Conservation (phyloP, 441 rosid genomes). For the Erodium trifolium region DNA sequence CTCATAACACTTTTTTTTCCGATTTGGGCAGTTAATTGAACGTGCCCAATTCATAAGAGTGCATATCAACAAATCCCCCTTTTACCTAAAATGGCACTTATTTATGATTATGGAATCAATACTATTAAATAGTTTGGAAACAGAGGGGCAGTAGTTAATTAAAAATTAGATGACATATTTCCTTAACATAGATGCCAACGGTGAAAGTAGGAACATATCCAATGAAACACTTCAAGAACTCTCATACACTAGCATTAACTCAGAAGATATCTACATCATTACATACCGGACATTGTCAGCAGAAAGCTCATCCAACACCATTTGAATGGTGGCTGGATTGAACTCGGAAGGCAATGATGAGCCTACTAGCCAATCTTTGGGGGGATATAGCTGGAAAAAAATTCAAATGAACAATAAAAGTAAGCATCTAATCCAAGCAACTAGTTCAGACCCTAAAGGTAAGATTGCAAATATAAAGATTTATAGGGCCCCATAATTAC, state of each 20-base stretch:
- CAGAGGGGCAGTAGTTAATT: not conserved
- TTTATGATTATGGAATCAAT: not conserved
- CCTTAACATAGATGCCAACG: not conserved
- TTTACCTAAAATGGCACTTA: not conserved
- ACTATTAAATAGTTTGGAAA: not conserved
- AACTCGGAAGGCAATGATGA: slow-evolving; percentile 68
- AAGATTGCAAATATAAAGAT: not conserved
- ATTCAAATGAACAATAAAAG: not conserved
- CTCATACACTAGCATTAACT: not conserved
- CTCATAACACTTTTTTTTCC: no score
- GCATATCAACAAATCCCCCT: not conserved
- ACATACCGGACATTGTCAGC: slow-evolving; percentile 58
- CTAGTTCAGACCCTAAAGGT: not conserved
- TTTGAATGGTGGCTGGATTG: slow-evolving; percentile 45
- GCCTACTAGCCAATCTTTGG: slow-evolving; percentile 78
- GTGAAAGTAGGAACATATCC: no score
- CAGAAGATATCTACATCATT: slow-evolving; percentile 13
- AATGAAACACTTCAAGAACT: slow-evolving; percentile 1
- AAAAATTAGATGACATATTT: no score
- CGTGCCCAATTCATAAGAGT: no score
- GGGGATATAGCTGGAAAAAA: slow-evolving; percentile 50
- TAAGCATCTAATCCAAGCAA: not conserved
- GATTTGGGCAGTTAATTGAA: no score
- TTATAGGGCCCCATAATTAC: slow-evolving; percentile 25
- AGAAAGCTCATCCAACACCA: slow-evolving; percentile 53